These are phyloP conservation scores for Periglandula ipomoeae DNA, from an alignment of 2,329 filamentous ascomycete species.

Conservation along the genomic window DNA sequence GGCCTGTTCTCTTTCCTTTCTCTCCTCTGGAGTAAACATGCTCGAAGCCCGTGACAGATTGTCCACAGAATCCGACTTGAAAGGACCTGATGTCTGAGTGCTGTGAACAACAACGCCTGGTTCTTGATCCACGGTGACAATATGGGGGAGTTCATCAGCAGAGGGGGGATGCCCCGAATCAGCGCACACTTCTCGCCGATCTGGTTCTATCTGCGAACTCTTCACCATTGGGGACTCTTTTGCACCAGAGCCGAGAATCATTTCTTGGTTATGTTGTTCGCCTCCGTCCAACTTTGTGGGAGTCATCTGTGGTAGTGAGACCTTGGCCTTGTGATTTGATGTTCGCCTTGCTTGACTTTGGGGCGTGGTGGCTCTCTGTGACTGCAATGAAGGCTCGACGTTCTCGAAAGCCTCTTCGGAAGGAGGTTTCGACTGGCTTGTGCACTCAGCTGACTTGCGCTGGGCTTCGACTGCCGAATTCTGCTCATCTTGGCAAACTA, in stretches of 20 bases:
- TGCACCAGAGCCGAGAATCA: not conserved
- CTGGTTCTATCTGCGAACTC: not conserved
- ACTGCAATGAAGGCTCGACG: not conserved
- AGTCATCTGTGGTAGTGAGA: slow-evolving; percentile 12
- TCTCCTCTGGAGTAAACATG: slow-evolving; percentile 21
- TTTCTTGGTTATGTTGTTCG: not conserved
- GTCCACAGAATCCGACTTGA: not conserved
- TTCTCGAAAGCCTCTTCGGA: slow-evolving; percentile 17
- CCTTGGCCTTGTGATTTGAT: slow-evolving; percentile 11
- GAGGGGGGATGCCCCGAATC: not conserved
- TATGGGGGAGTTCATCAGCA: not conserved
- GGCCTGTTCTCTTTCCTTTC: slow-evolving; percentile 20
- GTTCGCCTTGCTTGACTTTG: slow-evolving; percentile 5
- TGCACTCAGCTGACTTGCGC: slow-evolving; percentile 3
- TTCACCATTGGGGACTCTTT: not conserved
- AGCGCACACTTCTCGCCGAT: not conserved
- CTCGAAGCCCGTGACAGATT: slow-evolving; percentile 11
- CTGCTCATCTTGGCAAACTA: not conserved
- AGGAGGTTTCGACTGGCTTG: slow-evolving; percentile 20
- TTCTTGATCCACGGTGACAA: not conserved
- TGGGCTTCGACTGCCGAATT: not conserved
- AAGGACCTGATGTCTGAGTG: not conserved
- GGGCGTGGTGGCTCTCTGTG: slow-evolving; percentile 2
- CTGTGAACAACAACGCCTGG: not conserved
- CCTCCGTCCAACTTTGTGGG: not conserved